Conservation (phyloP, 2,329 filamentous ascomycete genomes). For the Pleoardoris graminearum region DNA sequence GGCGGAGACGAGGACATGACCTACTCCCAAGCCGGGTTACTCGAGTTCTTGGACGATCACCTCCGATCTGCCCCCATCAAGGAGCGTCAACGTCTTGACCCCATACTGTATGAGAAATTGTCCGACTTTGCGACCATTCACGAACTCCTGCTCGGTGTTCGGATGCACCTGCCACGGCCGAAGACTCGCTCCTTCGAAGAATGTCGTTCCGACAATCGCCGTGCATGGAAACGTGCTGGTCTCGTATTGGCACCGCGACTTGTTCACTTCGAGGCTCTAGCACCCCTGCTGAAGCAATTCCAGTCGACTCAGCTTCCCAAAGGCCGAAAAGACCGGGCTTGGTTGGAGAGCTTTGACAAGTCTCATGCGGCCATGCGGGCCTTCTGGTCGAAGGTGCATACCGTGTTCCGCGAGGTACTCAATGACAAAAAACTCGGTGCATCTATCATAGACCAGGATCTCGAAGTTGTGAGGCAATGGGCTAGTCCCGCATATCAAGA, state of each 20-base stretch:
- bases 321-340: slow-evolving; percentile 6
- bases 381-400: slow-evolving; percentile 9
- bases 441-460: slow-evolving; percentile 1
- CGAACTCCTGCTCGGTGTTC: slow-evolving; percentile 17
- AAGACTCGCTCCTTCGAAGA: slow-evolving; percentile 3
- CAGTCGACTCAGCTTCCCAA: not conserved
- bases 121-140: slow-evolving; percentile 16
- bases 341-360: slow-evolving; percentile 11
- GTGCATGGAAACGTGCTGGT: slow-evolving; percentile 8
- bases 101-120: slow-evolving; percentile 18
- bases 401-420: not conserved
- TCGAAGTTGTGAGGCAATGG: not conserved
- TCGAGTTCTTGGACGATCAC: slow-evolving; percentile 21
- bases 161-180: slow-evolving; percentile 16
- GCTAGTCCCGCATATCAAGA: too few species aligned
- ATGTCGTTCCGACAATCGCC: slow-evolving; percentile 12
- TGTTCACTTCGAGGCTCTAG: not conserved
- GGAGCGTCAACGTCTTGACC: slow-evolving; percentile 18
- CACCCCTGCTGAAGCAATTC: not conserved
- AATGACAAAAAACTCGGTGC: not conserved
- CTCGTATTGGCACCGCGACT: not conserved
- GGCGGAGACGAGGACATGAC: slow-evolving; percentile 12
- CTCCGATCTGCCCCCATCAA: slow-evolving; percentile 1
- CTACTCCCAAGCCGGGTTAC: slow-evolving; percentile 12
- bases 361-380: slow-evolving; percentile 4